These are phyloP conservation scores for Parietichytrium sp. DNA, from an alignment of 108 stramenopile species.

Conservation along the genomic window DNA sequence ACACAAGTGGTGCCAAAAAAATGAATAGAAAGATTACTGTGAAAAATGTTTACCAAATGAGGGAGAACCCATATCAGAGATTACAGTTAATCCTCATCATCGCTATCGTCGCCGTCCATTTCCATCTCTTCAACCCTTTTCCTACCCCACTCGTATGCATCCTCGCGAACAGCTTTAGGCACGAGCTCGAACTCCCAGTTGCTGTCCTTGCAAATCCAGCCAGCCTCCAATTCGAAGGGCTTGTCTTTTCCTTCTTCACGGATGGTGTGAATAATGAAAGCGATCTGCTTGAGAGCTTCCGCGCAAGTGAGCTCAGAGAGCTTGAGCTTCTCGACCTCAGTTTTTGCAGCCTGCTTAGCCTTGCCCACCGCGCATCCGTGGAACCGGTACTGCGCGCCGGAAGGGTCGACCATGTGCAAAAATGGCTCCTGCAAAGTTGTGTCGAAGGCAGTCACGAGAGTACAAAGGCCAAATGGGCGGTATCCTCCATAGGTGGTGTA, in stretches of 20 bases:
- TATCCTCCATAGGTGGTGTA: conserved; percentile 93
- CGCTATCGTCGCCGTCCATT: conserved; percentile 71
- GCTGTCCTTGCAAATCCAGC: conserved; percentile 85
- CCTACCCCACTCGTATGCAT: conserved; percentile 78
- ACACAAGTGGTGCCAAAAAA: no score
- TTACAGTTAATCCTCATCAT: conserved; percentile 71
- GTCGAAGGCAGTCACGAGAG: conserved; percentile 85
- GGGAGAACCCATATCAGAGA: no score
- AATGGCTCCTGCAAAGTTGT: conserved; percentile 70
- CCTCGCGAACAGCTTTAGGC: conserved; percentile 73
- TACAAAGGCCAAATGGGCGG: conserved; percentile 89
- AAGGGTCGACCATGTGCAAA: conserved; percentile 90
- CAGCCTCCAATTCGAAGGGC: conserved; percentile 93
- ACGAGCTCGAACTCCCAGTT: conserved; percentile 80
- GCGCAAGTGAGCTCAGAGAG: conserved; percentile 55
- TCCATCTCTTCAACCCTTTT: conserved; percentile 82
- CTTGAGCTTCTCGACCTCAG: conserved; percentile 90
- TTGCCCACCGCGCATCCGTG: conserved; percentile 93
- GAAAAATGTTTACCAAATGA: no score
- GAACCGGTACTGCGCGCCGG: conserved; percentile 75
- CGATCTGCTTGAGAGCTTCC: conserved; percentile 91
- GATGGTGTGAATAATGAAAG: conserved; percentile 83
- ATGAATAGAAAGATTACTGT: no score
- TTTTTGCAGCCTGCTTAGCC: conserved; percentile 94
- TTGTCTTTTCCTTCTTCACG: conserved; percentile 93